Conservation (phyloP, 164 flowering plant genomes). For the Stephania japonica region DNA sequence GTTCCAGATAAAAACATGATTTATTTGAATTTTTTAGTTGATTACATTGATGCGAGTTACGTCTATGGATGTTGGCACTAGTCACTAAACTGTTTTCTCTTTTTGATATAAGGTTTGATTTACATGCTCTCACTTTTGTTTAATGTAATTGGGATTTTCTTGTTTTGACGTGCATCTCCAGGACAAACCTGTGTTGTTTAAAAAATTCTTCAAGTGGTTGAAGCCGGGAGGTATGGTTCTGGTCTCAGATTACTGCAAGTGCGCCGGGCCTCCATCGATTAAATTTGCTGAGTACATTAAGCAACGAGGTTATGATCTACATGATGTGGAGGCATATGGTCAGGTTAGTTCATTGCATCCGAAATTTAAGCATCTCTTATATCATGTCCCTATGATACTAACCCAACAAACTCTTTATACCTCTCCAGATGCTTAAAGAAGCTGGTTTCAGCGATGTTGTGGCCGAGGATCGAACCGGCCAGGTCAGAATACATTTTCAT, state of each 20-base stretch:
- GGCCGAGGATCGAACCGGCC: constrained; percentile 92
- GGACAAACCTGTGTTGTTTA: constrained; percentile 92
- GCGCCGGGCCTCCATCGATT: constrained; percentile 57
- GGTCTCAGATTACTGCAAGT: constrained; percentile 89
- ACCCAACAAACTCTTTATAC: background rate
- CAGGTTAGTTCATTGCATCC: constrained; percentile 48
- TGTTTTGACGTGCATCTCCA: constrained; percentile 21
- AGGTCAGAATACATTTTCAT: constrained; percentile 37
- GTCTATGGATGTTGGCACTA: background rate
- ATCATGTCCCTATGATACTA: background rate
- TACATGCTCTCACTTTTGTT: background rate
- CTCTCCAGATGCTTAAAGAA: constrained; percentile 80
- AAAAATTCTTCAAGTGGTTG: constrained; percentile 84
- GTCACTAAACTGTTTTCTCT: background rate
- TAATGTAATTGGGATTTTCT: background rate
- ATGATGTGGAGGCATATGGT: constrained; percentile 79
- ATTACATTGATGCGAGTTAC: background rate
- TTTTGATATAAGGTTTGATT: background rate
- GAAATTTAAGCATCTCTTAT: background rate
- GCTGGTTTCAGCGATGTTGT: constrained; percentile 89
- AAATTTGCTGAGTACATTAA: constrained; percentile 71
- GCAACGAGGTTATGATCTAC: constrained; percentile 95
- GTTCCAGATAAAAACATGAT: background rate
- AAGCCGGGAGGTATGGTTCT: constrained; percentile 95
- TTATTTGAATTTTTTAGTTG: background rate